These are phyloP conservation scores for Globisporangium cederbergense DNA, from an alignment of 352 stramenopile genomes.

Conservation along the genomic window DNA sequence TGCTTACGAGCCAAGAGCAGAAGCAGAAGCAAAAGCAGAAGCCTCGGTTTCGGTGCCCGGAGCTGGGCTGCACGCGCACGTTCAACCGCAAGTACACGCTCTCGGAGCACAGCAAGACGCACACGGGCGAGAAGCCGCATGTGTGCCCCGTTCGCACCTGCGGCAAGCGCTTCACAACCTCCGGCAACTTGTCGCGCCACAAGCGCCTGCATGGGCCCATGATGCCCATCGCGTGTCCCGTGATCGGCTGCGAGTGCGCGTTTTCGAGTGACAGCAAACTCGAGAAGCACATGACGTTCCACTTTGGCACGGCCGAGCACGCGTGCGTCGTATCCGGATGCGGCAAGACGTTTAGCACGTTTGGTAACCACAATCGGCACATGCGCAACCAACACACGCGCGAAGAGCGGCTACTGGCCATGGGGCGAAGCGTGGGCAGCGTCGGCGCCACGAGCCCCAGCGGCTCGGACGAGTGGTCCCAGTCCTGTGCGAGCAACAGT, in stretches of 20 bases:
- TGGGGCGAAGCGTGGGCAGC: neutral
- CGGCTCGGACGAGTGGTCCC: slow-evolving; percentile 11
- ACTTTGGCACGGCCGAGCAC: slow-evolving; percentile 19
- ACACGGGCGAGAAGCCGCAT: slow-evolving; percentile 72
- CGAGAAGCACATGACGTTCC: slow-evolving; percentile 13
- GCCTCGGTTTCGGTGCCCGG: slow-evolving; percentile 4
- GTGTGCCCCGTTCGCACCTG: slow-evolving; percentile 23
- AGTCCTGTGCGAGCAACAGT: slow-evolving; percentile 4
- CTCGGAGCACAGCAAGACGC: slow-evolving; percentile 73
- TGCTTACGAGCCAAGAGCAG: neutral
- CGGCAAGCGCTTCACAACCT: slow-evolving; percentile 33
- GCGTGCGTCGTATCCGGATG: slow-evolving; percentile 30
- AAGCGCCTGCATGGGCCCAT: slow-evolving; percentile 21
- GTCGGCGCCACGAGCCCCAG: neutral
- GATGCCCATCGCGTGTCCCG: slow-evolving; percentile 12
- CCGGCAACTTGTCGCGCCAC: slow-evolving; percentile 29
- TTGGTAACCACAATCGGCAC: slow-evolving; percentile 58
- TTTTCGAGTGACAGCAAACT: slow-evolving; percentile 15
- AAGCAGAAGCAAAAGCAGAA: slow-evolving; percentile 6
- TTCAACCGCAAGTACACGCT: slow-evolving; percentile 75
- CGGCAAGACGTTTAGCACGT: slow-evolving; percentile 59
- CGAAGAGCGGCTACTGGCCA: neutral
- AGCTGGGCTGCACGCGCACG: slow-evolving; percentile 9
- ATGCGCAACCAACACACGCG: slow-evolving; percentile 54
- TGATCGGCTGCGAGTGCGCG: slow-evolving; percentile 3